Evolutionary conservation across 1,284 basidiomycete genomes (phyloP), one percentile per base, ranked within the genome.

Genomic region (Tremellales sp.): DNA sequence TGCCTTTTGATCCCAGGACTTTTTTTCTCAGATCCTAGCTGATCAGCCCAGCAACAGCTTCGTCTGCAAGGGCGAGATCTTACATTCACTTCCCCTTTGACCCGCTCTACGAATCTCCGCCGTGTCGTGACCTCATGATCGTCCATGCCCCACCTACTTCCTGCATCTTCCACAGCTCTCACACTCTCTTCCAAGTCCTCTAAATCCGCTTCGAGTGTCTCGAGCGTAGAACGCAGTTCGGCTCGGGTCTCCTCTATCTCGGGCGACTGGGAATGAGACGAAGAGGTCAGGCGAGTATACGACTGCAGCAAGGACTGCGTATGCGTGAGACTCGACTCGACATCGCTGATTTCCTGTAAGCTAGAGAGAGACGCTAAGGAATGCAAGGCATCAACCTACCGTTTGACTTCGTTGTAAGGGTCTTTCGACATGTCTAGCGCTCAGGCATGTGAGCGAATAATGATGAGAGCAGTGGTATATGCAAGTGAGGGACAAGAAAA

Each of bases 131-230:
- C 85, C 64, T 93, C 89, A 23, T 72, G 64, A 36, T 85, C 82
- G 41, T 83, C 81, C 35, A 94, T 77, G 2, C 88, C 87, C 72
- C 92, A 92, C 68, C 85, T 77, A n/a, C 85, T 81, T 4, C 88
- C 84, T 33, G 86, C 87, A 0, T 82, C 84, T 21, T 83, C 81
- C 58, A 92, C 89, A 4, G 87, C 87, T 81, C 82, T 83, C 24
- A 94, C 89, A 59, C 87, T 89, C 65, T 90, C 88, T 46, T 92
- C 89, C 19, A 94, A 73, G 64, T 90, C 89, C 53, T 90, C 86
- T 24, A 92, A 67, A 73, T 94, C 90, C 0, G 86, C 83, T 65
- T 90, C 87, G 26, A 94, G 75, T 0, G 84, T 75, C 1, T 82
- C 79, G 8, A 94, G 78, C 2, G 86, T 86, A 0, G 82, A 82